Base-by-base conservation (phyloP, 2,329 filamentous ascomycete species). In the Phaeosphaeriaceae sp. region DNA sequence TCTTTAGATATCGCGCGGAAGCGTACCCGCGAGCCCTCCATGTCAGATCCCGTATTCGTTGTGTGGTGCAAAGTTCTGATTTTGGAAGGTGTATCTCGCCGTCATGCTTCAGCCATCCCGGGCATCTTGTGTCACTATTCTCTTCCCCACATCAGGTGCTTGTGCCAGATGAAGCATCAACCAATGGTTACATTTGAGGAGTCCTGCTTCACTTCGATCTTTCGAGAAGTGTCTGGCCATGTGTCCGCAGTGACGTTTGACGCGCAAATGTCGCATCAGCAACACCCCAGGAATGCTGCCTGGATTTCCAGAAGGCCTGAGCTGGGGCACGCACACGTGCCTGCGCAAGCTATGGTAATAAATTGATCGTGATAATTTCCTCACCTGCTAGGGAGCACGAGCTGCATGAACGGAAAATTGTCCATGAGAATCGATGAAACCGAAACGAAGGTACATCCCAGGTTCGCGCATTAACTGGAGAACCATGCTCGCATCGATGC, bases 291-390 rank as follows among this genome's bases (percentile, higher is more conserved):
- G 44, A 42, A 48, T 56, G 61, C 53, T 53, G 44, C 25, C 56
- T 56, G 58, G 63, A 24, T 22, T 75, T 74, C 72, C 69, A 70
- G 70, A 74, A 75, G 61, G 57, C 36, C 27, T 48, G 60, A 67
- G 50, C 53, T 75, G 71, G 74, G 74, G 74, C 73, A 66, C 52
- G 71, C 66, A 72, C 65, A 65, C 57, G 58, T 67, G 60, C 62
- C 63, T 62, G 51, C 58, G 51, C 53, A 49, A 49, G 24, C 9
- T 48, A 21, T 33, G 36, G 24, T 19, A 41, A 31, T 33, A 27
- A 27, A n/a, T 20, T n/a, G 24, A 22, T 45, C 11, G 57, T 58
- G 56, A 54, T 52, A 52, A 65, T 65, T 61, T 15, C 20, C 20
- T 15, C n/a, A 40, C 7, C 21, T 19, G 59, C 58, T 51, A 66